Evolutionary conservation across 1,139 yeast genomes (phyloP).

Genomic region (Protomyces inundatus): DNA sequence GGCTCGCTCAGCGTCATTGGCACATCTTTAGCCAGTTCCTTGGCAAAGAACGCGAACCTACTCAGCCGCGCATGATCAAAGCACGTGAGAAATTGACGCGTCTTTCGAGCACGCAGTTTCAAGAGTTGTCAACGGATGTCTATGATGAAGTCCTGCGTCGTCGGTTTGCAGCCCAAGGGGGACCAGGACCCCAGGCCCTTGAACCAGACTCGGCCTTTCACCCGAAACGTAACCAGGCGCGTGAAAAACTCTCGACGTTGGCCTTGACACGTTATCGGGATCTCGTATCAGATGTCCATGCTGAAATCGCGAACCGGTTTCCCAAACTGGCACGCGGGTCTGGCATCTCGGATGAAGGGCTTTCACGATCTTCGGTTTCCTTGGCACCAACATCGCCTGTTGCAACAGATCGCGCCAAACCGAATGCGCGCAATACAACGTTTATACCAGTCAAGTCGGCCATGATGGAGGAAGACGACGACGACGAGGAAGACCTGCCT

Average conservation of each 20-base stretch:
- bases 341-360: neutral
- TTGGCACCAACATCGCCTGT: neutral
- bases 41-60: conserved; percentile 1
- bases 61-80: conserved; percentile 40
- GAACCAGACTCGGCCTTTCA: conserved; percentile 73
- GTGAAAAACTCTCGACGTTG: conserved; percentile 81
- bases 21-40: conserved; percentile 4
- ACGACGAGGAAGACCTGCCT: conserved; percentile 34
- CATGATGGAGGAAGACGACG: conserved; percentile 78
- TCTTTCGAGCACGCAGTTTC: conserved; percentile 76
- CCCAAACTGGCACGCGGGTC: conserved; percentile 35
- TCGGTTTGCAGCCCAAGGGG: conserved; percentile 32
- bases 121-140: conserved; percentile 86
- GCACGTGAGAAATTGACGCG: conserved; percentile 82
- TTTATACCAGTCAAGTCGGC: conserved; percentile 74
- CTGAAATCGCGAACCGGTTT: conserved; percentile 76
- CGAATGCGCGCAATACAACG: conserved; percentile 50
- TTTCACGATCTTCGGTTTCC: neutral
- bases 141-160: conserved; percentile 83
- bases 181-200: conserved; percentile 37
- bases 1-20: conserved; percentile 9
- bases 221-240: conserved; percentile 90
- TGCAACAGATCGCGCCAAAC: conserved; percentile 9
- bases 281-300: conserved; percentile 80
- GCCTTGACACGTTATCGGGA: conserved; percentile 82